phyloP scores from a whole-genome alignment of 805 yeast species.

The Kurtzmaniella fragi region DNA sequence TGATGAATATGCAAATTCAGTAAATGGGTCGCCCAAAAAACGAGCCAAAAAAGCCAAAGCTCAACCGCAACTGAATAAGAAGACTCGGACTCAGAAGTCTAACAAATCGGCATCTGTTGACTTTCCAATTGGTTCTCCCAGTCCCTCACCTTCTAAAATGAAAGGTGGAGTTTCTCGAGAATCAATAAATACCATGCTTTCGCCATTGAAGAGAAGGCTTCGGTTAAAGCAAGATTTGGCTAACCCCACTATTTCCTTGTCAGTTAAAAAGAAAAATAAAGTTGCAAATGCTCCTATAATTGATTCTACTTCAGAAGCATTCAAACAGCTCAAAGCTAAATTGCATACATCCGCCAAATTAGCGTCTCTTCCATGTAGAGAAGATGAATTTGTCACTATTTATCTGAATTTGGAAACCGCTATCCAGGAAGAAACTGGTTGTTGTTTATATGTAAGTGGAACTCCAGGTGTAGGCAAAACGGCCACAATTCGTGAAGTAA shows the following conservation, averaged over 20 bases:
- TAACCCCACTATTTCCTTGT: conserved; percentile 1
- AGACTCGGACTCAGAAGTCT: conserved; percentile 1
- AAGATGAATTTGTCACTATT: conserved; percentile 69
- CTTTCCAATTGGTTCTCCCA: conserved; percentile 5
- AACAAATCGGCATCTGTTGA: conserved; percentile 4
- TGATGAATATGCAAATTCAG: conserved; percentile 7
- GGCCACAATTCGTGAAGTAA: conserved; percentile 83
- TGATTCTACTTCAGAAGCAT: conserved; percentile 24
- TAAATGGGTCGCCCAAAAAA: conserved; percentile 6
- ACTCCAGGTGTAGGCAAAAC: conserved; percentile 99
- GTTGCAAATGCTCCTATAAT: background rate
- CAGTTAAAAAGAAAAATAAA: background rate
- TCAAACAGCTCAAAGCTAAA: conserved; percentile 35
- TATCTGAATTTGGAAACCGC: conserved; percentile 68
- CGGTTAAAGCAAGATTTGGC: conserved; percentile 3
- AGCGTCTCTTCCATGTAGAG: conserved; percentile 75
- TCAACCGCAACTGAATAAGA: conserved; percentile 4
- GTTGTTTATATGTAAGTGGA: conserved; percentile 88
- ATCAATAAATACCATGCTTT: conserved; percentile 14
- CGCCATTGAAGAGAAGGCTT: conserved; percentile 18
- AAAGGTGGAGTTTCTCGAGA: conserved; percentile 23
- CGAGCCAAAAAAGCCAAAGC: conserved; percentile 5
- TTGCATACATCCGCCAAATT: conserved; percentile 42
- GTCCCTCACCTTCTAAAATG: conserved; percentile 13
- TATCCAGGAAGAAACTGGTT: conserved; percentile 64